Percentiles rank a stretch among this genome's conserved stretches.
phyloP scores from a whole-genome alignment of 495 filamentous ascomycete species.

The Ramalina peruviana region DNA sequence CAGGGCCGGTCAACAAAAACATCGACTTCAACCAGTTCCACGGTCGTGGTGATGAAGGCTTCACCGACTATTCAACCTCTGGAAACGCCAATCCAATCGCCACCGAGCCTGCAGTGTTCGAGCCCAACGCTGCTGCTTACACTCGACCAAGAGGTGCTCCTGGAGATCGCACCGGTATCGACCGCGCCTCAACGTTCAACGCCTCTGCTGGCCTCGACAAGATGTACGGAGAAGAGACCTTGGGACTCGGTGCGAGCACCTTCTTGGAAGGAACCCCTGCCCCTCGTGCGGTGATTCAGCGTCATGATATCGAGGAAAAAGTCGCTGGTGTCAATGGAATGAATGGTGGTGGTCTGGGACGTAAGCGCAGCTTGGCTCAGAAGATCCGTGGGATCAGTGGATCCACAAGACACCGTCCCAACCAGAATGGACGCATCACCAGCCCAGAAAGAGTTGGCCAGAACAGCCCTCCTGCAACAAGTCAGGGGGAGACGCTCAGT shows the following conservation, averaged over 20 bases:
- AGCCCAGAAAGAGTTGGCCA: constrained; percentile 29
- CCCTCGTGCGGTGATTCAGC: constrained; percentile 67
- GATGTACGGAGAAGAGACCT: constrained; percentile 68
- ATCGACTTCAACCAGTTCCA: constrained; percentile 75
- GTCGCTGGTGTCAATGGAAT: constrained; percentile 19
- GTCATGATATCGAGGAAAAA: constrained; percentile 53
- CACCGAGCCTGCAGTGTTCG: constrained; percentile 25
- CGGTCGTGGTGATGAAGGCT: constrained; percentile 71
- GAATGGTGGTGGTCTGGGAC: constrained; percentile 50
- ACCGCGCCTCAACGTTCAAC: constrained; percentile 36
- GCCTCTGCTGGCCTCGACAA: constrained; percentile 46
- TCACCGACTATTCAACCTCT: constrained; percentile 54
- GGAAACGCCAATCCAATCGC: constrained; percentile 21
- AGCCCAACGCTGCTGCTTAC: constrained; percentile 12
- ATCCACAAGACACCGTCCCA: constrained; percentile 30
- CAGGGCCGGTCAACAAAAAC: constrained; percentile 69
- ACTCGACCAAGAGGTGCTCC: constrained; percentile 19
- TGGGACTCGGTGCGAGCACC: constrained; percentile 86
- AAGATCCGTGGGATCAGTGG: constrained; percentile 58
- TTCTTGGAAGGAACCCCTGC: constrained; percentile 93
- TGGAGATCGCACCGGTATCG: constrained; percentile 18
- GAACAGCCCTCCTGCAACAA: constrained; percentile 19
- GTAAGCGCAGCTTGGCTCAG: constrained; percentile 90
- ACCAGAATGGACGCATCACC: constrained; percentile 32
- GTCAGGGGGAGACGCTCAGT: constrained; percentile 18